phyloP scores from a whole-genome alignment of 768 basidiomycete genomes.

The Mycena crocata region DNA sequence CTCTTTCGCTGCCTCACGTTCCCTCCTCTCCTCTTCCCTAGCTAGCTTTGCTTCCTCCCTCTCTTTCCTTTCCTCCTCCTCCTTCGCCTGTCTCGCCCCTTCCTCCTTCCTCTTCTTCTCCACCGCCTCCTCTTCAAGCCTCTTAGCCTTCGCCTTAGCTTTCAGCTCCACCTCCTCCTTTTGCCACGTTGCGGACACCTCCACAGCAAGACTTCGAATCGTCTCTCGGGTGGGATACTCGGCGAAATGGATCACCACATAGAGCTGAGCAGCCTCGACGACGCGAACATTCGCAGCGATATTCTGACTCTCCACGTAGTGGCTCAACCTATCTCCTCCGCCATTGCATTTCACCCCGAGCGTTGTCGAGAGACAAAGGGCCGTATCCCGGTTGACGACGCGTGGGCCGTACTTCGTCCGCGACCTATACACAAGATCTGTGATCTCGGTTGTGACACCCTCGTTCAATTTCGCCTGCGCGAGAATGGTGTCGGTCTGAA shows the following conservation, averaged over 20 bases:
- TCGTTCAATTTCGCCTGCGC: slow-evolving; percentile 7
- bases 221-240: slow-evolving; percentile 35
- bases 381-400: slow-evolving; percentile 28
- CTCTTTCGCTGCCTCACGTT: not conserved
- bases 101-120: slow-evolving; percentile 17
- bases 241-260: slow-evolving; percentile 35
- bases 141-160: slow-evolving; percentile 19
- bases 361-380: slow-evolving; percentile 32
- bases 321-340: slow-evolving; percentile 36
- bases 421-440: not conserved
- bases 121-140: slow-evolving; percentile 26
- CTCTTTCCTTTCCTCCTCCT: slow-evolving; percentile 1
- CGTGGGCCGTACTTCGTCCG: not conserved
- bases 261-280: slow-evolving; percentile 16
- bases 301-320: slow-evolving; percentile 33
- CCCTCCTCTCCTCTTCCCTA: not conserved
- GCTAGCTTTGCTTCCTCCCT: not conserved
- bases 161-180: slow-evolving; percentile 21
- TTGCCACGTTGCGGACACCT: slow-evolving; percentile 35
- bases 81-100: slow-evolving; percentile 10
- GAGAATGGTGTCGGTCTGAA: slow-evolving; percentile 38
- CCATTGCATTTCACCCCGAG: slow-evolving; percentile 35
- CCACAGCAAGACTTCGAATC: slow-evolving; percentile 30
- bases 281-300: slow-evolving; percentile 32
- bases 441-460: slow-evolving; percentile 5